Conservation (phyloP, 495 filamentous ascomycete genomes). For the Daldinia vernicosa region DNA sequence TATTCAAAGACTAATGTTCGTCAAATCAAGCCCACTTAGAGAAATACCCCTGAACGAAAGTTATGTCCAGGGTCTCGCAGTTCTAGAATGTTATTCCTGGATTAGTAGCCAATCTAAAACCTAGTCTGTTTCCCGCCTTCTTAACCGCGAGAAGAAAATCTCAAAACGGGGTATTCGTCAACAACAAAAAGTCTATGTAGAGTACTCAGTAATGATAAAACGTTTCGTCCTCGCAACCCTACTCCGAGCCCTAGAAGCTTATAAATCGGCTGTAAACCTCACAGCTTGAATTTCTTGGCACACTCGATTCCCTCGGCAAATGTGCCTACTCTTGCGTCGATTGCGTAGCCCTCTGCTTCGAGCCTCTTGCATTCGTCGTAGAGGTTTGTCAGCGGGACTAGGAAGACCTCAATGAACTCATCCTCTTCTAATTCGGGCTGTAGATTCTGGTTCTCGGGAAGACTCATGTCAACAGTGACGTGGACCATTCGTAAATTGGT, state of each 20-base stretch:
- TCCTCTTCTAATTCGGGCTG: conserved; percentile 83
- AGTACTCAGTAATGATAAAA: conserved; percentile 14
- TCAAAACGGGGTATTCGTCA: conserved; percentile 22
- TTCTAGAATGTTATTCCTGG: not conserved
- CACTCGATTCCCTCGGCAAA: conserved; percentile 88
- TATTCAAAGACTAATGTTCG: no score
- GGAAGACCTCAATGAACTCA: conserved; percentile 91
- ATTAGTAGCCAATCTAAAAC: conserved; percentile 19
- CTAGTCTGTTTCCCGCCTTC: not conserved
- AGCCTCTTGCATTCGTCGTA: conserved; percentile 73
- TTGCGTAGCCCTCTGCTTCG: conserved; percentile 79
- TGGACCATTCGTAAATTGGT: conserved; percentile 88
- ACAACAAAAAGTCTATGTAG: conserved; percentile 22
- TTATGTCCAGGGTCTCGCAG: no score
- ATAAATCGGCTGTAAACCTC: conserved; percentile 8
- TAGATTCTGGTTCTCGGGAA: conserved; percentile 71
- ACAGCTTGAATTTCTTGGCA: conserved; percentile 64
- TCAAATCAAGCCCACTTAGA: no score
- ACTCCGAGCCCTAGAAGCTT: not conserved
- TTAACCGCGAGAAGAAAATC: not conserved
- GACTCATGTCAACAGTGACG: conserved; percentile 77
- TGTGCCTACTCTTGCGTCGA: conserved; percentile 85
- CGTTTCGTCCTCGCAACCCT: not conserved
- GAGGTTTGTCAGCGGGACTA: conserved; percentile 69
- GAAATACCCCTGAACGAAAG: no score